Evolutionary conservation across 1,284 basidiomycete genomes (phyloP).

Genomic region (Cutaneotrichosporon sp.): DNA sequence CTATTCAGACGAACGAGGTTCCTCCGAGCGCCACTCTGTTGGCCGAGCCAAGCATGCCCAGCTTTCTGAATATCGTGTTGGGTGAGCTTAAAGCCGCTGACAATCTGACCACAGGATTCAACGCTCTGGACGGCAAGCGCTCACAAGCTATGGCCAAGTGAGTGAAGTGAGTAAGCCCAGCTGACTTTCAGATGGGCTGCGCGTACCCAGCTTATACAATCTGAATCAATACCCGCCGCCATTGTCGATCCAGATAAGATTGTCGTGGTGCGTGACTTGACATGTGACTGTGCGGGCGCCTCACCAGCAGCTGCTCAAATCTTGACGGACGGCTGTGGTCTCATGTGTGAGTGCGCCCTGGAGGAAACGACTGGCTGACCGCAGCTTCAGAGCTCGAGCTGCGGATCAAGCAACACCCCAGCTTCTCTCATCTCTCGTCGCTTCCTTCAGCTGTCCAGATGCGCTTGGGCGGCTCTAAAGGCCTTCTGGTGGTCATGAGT

Average conservation of each 20-base stretch:
- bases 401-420: slow-evolving; percentile 25
- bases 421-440: slow-evolving; percentile 14
- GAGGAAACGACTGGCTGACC: not conserved
- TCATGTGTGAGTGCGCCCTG: slow-evolving; percentile 37
- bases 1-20: slow-evolving; percentile 32
- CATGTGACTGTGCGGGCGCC: slow-evolving; percentile 29
- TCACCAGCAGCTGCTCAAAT: slow-evolving; percentile 10
- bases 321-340: slow-evolving; percentile 45
- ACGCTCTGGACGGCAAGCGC: slow-evolving; percentile 34
- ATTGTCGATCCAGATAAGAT: slow-evolving; percentile 21
- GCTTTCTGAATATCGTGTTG: slow-evolving; percentile 23
- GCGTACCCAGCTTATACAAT: slow-evolving; percentile 37
- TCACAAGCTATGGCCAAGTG: slow-evolving; percentile 45
- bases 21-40: not conserved
- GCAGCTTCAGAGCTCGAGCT: slow-evolving; percentile 34
- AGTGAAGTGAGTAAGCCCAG: not conserved
- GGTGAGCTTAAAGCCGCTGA: slow-evolving; percentile 19
- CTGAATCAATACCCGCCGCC: slow-evolving; percentile 37
- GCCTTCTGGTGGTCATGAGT: slow-evolving; percentile 41
- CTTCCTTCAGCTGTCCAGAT: slow-evolving; percentile 39
- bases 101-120: slow-evolving; percentile 30
- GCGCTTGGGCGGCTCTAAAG: slow-evolving; percentile 43
- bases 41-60: slow-evolving; percentile 8
- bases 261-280: slow-evolving; percentile 31
- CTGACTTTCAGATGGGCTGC: slow-evolving; percentile 33